Conservation (phyloP, 2,329 filamentous ascomycete species). For the Parascedosporium putredinis region DNA sequence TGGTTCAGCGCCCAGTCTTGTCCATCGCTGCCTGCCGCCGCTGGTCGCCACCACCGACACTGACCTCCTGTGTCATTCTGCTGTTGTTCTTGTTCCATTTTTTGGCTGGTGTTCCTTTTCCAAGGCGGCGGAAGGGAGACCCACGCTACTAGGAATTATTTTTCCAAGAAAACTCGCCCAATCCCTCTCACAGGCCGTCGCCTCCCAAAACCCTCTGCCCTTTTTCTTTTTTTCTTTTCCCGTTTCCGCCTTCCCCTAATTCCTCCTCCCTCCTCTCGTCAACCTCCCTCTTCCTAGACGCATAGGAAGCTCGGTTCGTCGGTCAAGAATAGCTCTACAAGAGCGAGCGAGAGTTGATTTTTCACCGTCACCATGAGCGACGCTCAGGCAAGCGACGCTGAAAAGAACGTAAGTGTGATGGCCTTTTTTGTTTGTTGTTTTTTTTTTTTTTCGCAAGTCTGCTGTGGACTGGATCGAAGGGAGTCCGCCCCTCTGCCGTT, state of each 20-base stretch:
- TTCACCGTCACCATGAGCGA: constrained; percentile 71
- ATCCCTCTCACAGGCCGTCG: neutral
- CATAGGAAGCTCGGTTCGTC: constrained; percentile 1
- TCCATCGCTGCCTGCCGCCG: too few relatives aligned
- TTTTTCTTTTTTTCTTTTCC: constrained; percentile 5
- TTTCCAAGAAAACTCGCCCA: constrained; percentile 6
- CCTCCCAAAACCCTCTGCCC: neutral
- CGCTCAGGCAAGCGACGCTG: constrained; percentile 79
- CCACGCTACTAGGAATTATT: constrained; percentile 4
- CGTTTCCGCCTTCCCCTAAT: neutral
- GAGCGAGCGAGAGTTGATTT: constrained; percentile 20
- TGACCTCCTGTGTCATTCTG: too few relatives aligned
- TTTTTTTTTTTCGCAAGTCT: too few relatives aligned
- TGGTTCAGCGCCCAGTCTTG: too few relatives aligned
- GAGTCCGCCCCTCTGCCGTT: too few relatives aligned
- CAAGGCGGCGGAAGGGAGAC: neutral
- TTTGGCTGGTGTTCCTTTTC: neutral
- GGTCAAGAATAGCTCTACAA: constrained; percentile 2
- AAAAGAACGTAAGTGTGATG: constrained; percentile 68
- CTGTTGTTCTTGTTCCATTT: too few relatives aligned
- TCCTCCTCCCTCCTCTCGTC: neutral
- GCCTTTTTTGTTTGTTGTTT: neutral
- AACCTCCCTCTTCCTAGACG: neutral
- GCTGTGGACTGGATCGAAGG: too few relatives aligned
- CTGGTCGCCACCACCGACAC: too few relatives aligned